These are phyloP conservation scores for Chaetomium cochliodes DNA, from an alignment of 495 filamentous ascomycete species.

Conservation along the genomic window DNA sequence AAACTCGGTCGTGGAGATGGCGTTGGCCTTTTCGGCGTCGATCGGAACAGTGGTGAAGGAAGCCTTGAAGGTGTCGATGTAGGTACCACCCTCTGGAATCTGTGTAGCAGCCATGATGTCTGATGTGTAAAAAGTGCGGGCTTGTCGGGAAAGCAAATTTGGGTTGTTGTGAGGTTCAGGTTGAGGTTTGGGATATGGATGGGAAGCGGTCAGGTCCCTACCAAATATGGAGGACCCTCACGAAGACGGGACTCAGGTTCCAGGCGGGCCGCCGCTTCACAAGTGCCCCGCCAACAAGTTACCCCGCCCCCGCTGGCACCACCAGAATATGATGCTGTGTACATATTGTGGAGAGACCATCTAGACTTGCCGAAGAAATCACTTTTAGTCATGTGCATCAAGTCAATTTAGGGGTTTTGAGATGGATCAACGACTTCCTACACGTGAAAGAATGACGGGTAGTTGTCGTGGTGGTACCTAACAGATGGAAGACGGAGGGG, in stretches of 20 bases:
- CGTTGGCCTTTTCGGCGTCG: slow-evolving; percentile 67
- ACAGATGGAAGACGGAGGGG: background rate
- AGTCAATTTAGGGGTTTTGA: no score
- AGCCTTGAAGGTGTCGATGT: slow-evolving; percentile 76
- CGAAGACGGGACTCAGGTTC: background rate
- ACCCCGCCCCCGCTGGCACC: background rate
- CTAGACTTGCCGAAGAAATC: no score
- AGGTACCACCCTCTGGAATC: slow-evolving; percentile 67
- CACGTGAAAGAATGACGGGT: no score
- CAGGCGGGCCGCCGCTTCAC: background rate
- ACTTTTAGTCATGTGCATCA: no score
- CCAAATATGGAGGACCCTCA: background rate
- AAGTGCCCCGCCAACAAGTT: slow-evolving; percentile 3
- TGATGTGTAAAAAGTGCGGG: background rate
- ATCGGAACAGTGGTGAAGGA: slow-evolving; percentile 82
- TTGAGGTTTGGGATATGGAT: background rate
- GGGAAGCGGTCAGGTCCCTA: slow-evolving; percentile 9
- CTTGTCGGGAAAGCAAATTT: slow-evolving; percentile 9
- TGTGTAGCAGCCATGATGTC: slow-evolving; percentile 40
- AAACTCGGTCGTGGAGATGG: slow-evolving; percentile 81
- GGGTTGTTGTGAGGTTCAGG: slow-evolving; percentile 11
- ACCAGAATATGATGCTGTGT: background rate
- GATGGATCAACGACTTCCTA: no score
- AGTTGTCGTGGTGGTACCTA: no score
- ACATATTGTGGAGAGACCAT: no score